Evolutionary conservation across 2,329 filamentous ascomycete genomes (phyloP).

Genomic region (Neonectria faginata): DNA sequence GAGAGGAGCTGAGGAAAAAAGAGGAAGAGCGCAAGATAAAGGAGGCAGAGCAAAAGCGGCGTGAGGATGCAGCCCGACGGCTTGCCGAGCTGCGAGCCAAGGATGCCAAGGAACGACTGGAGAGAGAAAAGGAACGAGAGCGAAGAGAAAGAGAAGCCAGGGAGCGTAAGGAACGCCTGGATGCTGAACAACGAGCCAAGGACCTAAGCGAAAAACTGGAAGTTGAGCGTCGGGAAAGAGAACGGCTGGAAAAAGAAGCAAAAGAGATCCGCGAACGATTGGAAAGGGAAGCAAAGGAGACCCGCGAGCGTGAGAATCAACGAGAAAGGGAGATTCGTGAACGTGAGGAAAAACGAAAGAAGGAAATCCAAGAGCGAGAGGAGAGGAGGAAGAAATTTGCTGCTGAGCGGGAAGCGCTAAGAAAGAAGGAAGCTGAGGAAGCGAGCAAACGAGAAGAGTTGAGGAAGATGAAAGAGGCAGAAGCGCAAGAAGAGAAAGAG

Average conservation of each 20-base stretch:
- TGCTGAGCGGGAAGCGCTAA: constrained; percentile 36
- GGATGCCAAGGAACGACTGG: constrained; percentile 61
- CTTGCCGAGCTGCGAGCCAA: constrained; percentile 68
- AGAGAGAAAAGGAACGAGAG: constrained; percentile 55
- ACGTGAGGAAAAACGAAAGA: constrained; percentile 47
- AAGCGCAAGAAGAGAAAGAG: constrained; percentile 48
- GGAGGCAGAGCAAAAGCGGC: constrained; percentile 71
- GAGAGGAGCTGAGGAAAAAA: constrained; percentile 72
- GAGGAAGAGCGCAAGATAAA: constrained; percentile 73
- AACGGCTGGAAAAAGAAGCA: constrained; percentile 59
- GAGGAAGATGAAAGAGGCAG: constrained; percentile 57
- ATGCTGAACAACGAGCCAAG: constrained; percentile 46
- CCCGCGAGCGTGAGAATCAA: constrained; percentile 52
- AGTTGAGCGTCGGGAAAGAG: constrained; percentile 54
- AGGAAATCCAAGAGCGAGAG: constrained; percentile 55
- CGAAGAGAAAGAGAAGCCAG: constrained; percentile 51
- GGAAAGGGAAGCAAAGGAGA: constrained; percentile 45
- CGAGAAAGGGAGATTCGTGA: constrained; percentile 55
- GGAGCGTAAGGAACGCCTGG: constrained; percentile 46
- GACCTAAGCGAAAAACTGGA: constrained; percentile 53
- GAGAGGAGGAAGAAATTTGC: constrained; percentile 46
- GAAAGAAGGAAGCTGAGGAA: constrained; percentile 43
- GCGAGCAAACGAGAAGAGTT: constrained; percentile 37
- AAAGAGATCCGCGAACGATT: constrained; percentile 48
- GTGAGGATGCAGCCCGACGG: constrained; percentile 65